phyloP scores from a whole-genome alignment of 1,284 basidiomycete species.

The Cystobasidiaceae sp. region DNA sequence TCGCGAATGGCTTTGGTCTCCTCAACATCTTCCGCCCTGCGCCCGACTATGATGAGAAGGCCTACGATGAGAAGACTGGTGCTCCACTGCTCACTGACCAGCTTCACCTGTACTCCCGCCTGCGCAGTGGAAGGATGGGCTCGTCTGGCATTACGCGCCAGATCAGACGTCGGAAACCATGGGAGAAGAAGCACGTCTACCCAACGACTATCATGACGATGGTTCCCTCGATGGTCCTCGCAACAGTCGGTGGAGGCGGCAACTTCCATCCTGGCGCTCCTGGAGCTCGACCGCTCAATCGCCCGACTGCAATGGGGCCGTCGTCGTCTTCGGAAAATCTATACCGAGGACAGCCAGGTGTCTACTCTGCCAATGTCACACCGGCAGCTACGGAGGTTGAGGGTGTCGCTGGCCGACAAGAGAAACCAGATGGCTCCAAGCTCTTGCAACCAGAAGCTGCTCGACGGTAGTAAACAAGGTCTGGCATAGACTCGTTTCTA shows the following conservation, averaged over 20 bases:
- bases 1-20: not conserved
- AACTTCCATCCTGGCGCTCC: conserved; percentile 2
- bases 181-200: conserved; percentile 43
- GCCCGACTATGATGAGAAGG: not conserved
- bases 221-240: conserved; percentile 78
- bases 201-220: conserved; percentile 84
- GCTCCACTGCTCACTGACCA: conserved; percentile 77
- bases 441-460: not conserved
- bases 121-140: conserved; percentile 78
- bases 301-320: not conserved
- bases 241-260: conserved; percentile 77
- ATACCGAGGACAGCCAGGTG: conserved; percentile 1
- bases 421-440: not conserved
- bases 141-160: conserved; percentile 50
- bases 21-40: not conserved
- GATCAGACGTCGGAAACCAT: conserved; percentile 40
- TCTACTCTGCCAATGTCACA: not conserved
- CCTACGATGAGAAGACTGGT: conserved; percentile 36
- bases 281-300: not conserved
- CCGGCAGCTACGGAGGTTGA: not conserved
- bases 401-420: not conserved
- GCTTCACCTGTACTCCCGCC: conserved; percentile 67
- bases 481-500: no score
- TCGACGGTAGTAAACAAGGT: no score
- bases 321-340: conserved; percentile 7